phyloP scores from a whole-genome alignment of 192 early-diverging fungal species.

The Coemansia sp. region DNA sequence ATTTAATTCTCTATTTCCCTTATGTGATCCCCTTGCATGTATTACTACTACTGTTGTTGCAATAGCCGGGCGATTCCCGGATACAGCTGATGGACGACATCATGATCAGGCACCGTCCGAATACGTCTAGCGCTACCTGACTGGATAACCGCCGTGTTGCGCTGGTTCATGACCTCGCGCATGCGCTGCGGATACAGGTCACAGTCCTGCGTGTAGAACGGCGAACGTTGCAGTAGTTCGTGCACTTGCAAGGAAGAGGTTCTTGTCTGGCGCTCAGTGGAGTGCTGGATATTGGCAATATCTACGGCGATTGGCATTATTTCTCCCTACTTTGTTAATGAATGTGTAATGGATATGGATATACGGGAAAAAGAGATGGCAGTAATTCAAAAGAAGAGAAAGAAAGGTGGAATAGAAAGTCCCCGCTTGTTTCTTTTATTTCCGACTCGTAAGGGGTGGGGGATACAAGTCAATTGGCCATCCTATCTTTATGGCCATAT shows the following conservation, averaged over 20 bases:
- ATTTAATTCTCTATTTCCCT: too few relatives aligned
- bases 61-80: slow-evolving; percentile 28
- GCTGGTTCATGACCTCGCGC: slow-evolving; percentile 49
- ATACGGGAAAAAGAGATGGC: not conserved
- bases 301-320: too few relatives aligned
- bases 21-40: too few relatives aligned
- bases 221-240: slow-evolving; percentile 31
- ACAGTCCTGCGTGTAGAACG: slow-evolving; percentile 41
- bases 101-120: not conserved
- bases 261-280: too few relatives aligned
- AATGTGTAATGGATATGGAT: too few relatives aligned
- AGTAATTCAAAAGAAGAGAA: not conserved
- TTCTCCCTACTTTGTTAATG: too few relatives aligned
- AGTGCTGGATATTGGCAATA: not conserved
- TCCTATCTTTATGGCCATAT: too few relatives aligned
- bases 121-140: not conserved
- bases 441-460: too few relatives aligned
- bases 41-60: slow-evolving; percentile 4
- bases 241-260: not conserved
- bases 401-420: not conserved
- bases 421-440: too few relatives aligned
- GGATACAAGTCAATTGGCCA: too few relatives aligned
- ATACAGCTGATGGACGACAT: slow-evolving; percentile 9
- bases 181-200: slow-evolving; percentile 48
- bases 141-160: not conserved